Conservation (phyloP, 2,329 filamentous ascomycete species). For the Trichoderma atroviride region DNA sequence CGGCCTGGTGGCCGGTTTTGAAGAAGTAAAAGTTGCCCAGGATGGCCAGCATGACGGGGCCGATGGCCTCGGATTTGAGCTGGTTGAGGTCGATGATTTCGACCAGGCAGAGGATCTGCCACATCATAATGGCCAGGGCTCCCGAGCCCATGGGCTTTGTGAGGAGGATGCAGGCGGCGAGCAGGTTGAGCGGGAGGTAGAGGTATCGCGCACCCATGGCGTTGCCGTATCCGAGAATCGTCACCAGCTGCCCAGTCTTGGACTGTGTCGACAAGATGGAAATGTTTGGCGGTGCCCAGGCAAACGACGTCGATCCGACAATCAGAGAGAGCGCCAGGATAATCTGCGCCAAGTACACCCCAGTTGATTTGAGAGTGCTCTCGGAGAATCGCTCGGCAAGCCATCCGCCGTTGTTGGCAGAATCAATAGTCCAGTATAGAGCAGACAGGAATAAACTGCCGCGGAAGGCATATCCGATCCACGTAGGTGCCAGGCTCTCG, state of each 20-base stretch:
- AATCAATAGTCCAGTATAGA: conserved; percentile 85
- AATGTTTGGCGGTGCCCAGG: conserved; percentile 83
- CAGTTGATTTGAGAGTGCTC: conserved; percentile 69
- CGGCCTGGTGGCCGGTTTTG: conserved; percentile 95
- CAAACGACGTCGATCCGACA: conserved; percentile 81
- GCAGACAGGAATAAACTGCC: conserved; percentile 74
- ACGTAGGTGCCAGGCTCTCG: conserved; percentile 79
- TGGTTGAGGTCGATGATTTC: conserved; percentile 65
- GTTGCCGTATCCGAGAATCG: conserved; percentile 89
- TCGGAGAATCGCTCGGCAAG: conserved; percentile 58
- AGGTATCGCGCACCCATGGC: conserved; percentile 90
- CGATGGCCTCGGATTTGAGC: conserved; percentile 71
- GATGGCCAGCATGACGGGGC: conserved; percentile 81
- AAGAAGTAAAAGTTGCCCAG: conserved; percentile 95
- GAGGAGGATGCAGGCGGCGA: conserved; percentile 75
- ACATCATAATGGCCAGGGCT: conserved; percentile 77
- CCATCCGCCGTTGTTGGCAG: conserved; percentile 86
- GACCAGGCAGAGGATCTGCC: conserved; percentile 82
- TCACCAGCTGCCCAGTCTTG: conserved; percentile 59
- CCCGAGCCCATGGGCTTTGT: conserved; percentile 95
- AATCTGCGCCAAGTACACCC: conserved; percentile 77
- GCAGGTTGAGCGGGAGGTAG: conserved; percentile 77
- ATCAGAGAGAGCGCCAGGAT: conserved; percentile 79
- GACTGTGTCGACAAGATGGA: conserved; percentile 63
- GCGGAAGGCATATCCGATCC: conserved; percentile 81